Evolutionary conservation across 345 rosid species (phyloP), one percentile per base, ranked within the genome.

Genomic region (Gossypioides kirkii): DNA sequence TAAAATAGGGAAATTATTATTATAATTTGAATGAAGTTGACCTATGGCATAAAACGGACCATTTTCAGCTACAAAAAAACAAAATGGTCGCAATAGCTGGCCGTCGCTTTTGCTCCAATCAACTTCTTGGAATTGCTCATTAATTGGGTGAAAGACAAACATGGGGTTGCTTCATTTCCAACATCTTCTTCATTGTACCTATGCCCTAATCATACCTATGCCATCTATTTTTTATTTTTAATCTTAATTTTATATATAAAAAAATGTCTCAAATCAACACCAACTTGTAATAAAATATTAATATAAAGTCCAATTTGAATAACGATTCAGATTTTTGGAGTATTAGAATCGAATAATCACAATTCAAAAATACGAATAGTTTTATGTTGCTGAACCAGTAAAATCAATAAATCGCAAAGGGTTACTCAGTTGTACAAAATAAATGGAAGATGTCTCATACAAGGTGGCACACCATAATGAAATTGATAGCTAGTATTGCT

Each of bases 11-110:
- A 7, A 43, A 43, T 52, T 26, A 23, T 78, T 76, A 53, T 56
- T 73, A 62, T 53, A 68, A 32, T 61, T 52, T 13, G 26, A 18
- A 20, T 11, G 59, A 81, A 77, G 4, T 73, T 71, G 82, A 80
- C 78, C 70, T 76, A 22, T 71, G 71, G 73, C 71, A 71, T 54
- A 25, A 71, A 47, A 25, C 62, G 69, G 80, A 70, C 73, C 68
- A 42, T 18, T 70, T 50, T 52, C 41, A 18, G 17, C 5, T 5
- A 38, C 68, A 9, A 23, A 65, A 65, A 77, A 58, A 42, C 16
- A 50, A 14, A 47, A 2, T 45, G 59, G 32, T 47, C 26, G 32
- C 16, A 58, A 47, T 66, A 38, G 43, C 59, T 23, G 54, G 28
- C 69, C 14, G 25, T 77, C 72, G 68, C 72, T 76, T 70, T 76